phyloP scores from a whole-genome alignment of 2,329 filamentous ascomycete genomes.

The Penicillium sp. region DNA sequence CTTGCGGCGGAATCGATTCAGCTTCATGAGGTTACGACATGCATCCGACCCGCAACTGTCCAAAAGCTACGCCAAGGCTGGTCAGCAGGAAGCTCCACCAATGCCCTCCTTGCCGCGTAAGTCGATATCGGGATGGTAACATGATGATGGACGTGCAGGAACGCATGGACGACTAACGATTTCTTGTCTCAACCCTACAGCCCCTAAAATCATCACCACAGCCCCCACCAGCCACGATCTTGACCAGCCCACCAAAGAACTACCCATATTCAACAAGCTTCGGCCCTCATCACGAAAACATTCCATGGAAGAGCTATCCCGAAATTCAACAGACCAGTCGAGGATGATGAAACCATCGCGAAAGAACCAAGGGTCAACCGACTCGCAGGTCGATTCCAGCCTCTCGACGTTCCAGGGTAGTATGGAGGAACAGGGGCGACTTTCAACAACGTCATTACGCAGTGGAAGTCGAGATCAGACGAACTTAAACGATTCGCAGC shows the following conservation, averaged over 20 bases:
- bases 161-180: not conserved
- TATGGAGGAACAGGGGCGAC: conserved; percentile 61
- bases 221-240: conserved; percentile 71
- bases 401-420: conserved; percentile 50
- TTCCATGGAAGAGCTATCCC: conserved; percentile 32
- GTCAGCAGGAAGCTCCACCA: conserved; percentile 51
- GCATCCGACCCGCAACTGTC: conserved; percentile 90
- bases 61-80: conserved; percentile 64
- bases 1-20: conserved; percentile 53
- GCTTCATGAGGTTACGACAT: conserved; percentile 80
- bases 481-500: conserved; percentile 57
- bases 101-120: conserved; percentile 43
- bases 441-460: conserved; percentile 48
- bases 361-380: conserved; percentile 27
- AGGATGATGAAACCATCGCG: conserved; percentile 23
- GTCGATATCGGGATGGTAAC: conserved; percentile 14
- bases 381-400: conserved; percentile 30
- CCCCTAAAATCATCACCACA: conserved; percentile 81
- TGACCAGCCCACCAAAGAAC: conserved; percentile 44
- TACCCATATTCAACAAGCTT: conserved; percentile 46
- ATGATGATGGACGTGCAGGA: not conserved
- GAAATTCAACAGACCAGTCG: conserved; percentile 15
- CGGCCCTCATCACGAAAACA: conserved; percentile 35
- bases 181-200: conserved; percentile 20
- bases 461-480: conserved; percentile 53